Percentiles rank a stretch among this genome's conserved stretches.
phyloP scores from a whole-genome alignment of 768 basidiomycete species.

The Pisolithus microcarpus region DNA sequence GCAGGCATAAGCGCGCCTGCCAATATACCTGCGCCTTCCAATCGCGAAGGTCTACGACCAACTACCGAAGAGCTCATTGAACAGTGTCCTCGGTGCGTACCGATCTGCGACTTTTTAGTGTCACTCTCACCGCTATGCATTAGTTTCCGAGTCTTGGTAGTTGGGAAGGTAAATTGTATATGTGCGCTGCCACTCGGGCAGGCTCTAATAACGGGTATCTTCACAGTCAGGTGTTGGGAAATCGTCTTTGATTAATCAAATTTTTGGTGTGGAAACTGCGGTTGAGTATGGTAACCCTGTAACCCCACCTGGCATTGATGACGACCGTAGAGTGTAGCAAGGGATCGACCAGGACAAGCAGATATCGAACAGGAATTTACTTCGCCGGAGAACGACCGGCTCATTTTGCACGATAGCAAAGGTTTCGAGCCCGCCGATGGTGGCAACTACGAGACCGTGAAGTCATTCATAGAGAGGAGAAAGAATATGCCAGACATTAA shows the following conservation, averaged over 20 bases:
- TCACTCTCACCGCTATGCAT: too few species aligned
- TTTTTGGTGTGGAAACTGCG: neutral
- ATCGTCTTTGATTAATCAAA: neutral
- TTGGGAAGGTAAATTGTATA: neutral
- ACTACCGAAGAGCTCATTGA: too few species aligned
- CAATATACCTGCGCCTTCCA: too few species aligned
- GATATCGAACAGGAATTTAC: constrained; percentile 7
- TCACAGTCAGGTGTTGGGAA: constrained; percentile 5
- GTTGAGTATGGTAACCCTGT: neutral
- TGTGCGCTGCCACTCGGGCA: neutral
- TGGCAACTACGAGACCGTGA: constrained; percentile 4
- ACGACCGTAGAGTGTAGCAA: neutral
- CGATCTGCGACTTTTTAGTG: too few species aligned
- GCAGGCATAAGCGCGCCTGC: too few species aligned
- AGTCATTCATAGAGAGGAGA: constrained; percentile 6
- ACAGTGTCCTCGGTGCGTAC: too few species aligned
- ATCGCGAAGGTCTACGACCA: too few species aligned
- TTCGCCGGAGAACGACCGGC: constrained; percentile 5
- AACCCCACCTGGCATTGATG: neutral
- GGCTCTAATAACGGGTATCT: neutral
- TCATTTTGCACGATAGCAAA: constrained; percentile 13
- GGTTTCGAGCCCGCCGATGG: constrained; percentile 11
- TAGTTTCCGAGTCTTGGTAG: too few species aligned
- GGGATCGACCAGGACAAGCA: neutral
- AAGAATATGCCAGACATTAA: neutral